Evolutionary conservation across 1,139 yeast species (phyloP).

Genomic region (Lodderomyces oxycetoniae): DNA sequence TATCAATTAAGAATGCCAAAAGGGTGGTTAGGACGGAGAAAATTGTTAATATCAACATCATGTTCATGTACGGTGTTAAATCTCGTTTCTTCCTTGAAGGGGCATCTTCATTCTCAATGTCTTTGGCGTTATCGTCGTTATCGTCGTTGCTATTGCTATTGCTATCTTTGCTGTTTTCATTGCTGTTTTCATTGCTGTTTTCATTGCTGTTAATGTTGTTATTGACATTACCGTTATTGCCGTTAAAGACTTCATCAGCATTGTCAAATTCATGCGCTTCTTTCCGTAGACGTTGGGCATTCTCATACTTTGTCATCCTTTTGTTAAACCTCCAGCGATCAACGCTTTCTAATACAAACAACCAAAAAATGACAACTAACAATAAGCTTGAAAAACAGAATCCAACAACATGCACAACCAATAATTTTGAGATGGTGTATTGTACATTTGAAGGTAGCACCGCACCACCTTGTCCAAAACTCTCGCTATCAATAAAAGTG

Average conservation of each 20-base stretch:
- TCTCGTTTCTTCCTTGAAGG: too few relatives aligned
- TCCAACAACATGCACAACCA: conserved; percentile 44
- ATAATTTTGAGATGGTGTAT: conserved; percentile 37
- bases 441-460: conserved; percentile 40
- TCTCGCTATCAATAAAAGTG: conserved; percentile 11
- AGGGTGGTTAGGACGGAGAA: conserved; percentile 36
- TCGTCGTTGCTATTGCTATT: conserved; percentile 2
- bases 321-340: conserved; percentile 5
- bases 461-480: conserved; percentile 21
- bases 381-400: conserved; percentile 32
- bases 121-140: conserved; percentile 2
- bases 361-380: conserved; percentile 17
- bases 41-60: conserved; percentile 32
- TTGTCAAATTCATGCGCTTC: conserved; percentile 2
- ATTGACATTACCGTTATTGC: conserved; percentile 4
- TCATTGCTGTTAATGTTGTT: too few relatives aligned
- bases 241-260: conserved; percentile 1
- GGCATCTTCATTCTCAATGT: conserved; percentile 6
- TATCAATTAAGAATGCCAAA: conserved; percentile 39
- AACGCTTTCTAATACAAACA: conserved; percentile 8
- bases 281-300: conserved; percentile 1
- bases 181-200: conserved; percentile 2
- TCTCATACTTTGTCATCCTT: neutral
- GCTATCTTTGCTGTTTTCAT: neutral
- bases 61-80: conserved; percentile 27